These are phyloP conservation scores for Solanum clarkiae DNA, from an alignment of 257 asterid species.

Conservation along the genomic window DNA sequence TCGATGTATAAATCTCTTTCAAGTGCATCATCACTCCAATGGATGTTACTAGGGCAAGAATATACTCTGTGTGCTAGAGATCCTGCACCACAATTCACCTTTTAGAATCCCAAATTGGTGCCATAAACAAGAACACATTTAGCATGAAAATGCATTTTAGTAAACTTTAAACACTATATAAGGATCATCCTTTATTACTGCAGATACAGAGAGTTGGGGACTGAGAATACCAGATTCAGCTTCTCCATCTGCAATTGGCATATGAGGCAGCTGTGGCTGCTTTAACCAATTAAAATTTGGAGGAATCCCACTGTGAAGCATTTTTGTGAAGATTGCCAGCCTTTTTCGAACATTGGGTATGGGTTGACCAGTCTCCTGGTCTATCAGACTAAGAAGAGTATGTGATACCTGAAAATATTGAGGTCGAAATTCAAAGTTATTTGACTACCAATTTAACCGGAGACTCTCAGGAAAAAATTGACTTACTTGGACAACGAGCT, in stretches of 20 bases:
- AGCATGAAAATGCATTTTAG: background rate
- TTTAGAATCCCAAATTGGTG: background rate
- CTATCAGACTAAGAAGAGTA: constrained; percentile 88
- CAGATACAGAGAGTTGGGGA: constrained; percentile 1
- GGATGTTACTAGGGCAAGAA: constrained; percentile 56
- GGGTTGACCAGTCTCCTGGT: constrained; percentile 67
- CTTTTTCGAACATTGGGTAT: constrained; percentile 48
- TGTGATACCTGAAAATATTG: constrained; percentile 76
- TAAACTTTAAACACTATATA: constrained; percentile 2
- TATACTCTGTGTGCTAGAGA: constrained; percentile 18
- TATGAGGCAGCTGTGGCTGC: constrained; percentile 23
- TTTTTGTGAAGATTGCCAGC: constrained; percentile 59
- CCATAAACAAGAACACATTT: background rate
- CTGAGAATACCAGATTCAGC: constrained; percentile 39
- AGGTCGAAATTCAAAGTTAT: constrained; percentile 11
- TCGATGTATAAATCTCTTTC: constrained; percentile 81
- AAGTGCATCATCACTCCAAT: constrained; percentile 78
- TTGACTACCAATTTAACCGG: background rate
- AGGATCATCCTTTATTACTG: background rate
- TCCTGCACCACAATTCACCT: constrained; percentile 25
- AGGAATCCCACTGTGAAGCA: constrained; percentile 90
- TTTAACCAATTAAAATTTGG: constrained; percentile 46
- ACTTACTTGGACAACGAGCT: constrained; percentile 77
- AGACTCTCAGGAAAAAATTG: constrained; percentile 8
- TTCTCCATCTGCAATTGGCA: constrained; percentile 24